Base-by-base conservation (phyloP, 352 stramenopile species). In the Blastocystis hominis region DNA sequence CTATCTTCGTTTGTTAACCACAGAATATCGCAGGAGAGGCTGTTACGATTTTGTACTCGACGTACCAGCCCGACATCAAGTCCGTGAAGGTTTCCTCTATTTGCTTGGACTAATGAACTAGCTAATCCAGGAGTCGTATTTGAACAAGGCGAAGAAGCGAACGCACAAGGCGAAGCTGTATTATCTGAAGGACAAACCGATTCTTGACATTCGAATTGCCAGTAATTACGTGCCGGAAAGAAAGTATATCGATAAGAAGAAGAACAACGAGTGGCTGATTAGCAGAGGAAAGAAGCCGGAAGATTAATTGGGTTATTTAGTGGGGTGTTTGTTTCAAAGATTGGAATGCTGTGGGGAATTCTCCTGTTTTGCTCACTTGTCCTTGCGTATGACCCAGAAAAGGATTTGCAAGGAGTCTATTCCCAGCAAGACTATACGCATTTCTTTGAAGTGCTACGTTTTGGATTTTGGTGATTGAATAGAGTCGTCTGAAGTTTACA, bases 231-330 rank as follows among this genome's bases (percentile, higher is more conserved):
- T 40, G 34, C 72, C 72, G 0, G 72, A 84, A 20, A 50, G 72
- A 34, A 84, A 84, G 56, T 84, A 66, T 44, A 53, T 84, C 13
- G 55, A 68, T 40, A 84, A 63, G 34, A 68, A 84, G 53, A 84
- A 84, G 72, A 84, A 84, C 72, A 84, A 84, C 56, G 53, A 64
- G 54, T 84, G 72, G 72, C 56, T 84, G 13, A 46, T 84, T 9
- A 84, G 72, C 72, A 84, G 72, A 84, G 72, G 72, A 64, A 84
- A 84, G 36, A 84, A 84, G 20, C 72, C 72, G 30, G 72, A 84
- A 53, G 42, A 84, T n/a, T 80, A 50, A 66, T 24, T 61, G 50
- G 4, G 59, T 62, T 64, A 30, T 84, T 84, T 84, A 84, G 72
- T 64, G 47, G 7, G 2, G 15, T 84, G 72, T 84, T 84, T 84